Evolutionary conservation across 1,284 basidiomycete genomes (phyloP).

Genomic region (Xerocomus minutiporus): DNA sequence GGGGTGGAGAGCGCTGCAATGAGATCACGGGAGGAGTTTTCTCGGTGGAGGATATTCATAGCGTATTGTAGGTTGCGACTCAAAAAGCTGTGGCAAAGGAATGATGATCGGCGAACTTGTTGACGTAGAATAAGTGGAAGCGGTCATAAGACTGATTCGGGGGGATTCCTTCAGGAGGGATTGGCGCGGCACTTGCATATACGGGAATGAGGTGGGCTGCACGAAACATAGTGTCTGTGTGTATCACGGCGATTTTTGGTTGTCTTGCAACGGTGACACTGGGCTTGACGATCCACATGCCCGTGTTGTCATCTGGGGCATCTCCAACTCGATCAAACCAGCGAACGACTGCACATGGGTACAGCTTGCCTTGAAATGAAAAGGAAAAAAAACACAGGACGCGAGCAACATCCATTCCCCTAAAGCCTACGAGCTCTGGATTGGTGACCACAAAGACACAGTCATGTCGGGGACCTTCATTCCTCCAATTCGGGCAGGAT

Average conservation of each 20-base stretch:
- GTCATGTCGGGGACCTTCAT: not conserved
- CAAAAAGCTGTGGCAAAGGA: not conserved
- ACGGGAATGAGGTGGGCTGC: not conserved
- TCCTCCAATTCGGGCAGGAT: not conserved
- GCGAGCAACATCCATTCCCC: not conserved
- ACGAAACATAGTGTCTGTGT: not conserved
- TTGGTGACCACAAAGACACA: not conserved
- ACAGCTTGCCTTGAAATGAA: not conserved
- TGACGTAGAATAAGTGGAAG: not conserved
- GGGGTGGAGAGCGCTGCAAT: too few relatives aligned
- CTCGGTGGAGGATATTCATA: too few relatives aligned
- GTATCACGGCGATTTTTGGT: not conserved
- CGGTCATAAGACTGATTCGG: not conserved
- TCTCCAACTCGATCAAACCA: not conserved
- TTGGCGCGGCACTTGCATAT: not conserved
- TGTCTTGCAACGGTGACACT: not conserved
- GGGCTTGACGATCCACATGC: not conserved
- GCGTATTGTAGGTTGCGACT: not conserved
- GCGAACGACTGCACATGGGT: not conserved
- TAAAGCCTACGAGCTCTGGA: not conserved
- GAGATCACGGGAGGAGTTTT: too few relatives aligned
- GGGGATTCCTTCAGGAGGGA: not conserved
- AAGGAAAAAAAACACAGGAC: not conserved
- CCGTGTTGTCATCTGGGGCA: not conserved
- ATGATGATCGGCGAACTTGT: not conserved